phyloP scores from a whole-genome alignment of 768 basidiomycete genomes.

The Calocybe cyanea region DNA sequence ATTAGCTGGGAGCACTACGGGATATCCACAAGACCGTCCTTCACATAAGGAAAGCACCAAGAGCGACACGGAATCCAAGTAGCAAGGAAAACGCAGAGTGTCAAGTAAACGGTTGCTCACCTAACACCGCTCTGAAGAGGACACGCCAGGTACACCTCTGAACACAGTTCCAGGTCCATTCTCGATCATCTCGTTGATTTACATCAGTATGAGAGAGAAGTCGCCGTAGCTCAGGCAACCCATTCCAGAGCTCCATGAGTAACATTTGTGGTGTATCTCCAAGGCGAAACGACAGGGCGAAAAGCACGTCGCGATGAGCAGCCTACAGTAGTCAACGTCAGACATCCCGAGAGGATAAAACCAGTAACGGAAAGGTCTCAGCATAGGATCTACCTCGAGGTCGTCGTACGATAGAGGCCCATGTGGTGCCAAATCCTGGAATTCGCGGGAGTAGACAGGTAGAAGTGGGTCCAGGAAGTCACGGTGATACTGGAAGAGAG shows the following conservation, averaged over 20 bases:
- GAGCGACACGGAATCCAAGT: background rate
- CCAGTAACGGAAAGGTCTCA: background rate
- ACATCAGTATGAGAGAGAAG: slow-evolving; percentile 21
- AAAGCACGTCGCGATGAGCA: slow-evolving; percentile 54
- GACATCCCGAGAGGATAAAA: background rate
- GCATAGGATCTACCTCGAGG: slow-evolving; percentile 43
- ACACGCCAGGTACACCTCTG: slow-evolving; percentile 46
- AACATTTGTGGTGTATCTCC: slow-evolving; percentile 53
- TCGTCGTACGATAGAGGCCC: slow-evolving; percentile 35
- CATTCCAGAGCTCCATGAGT: slow-evolving; percentile 56
- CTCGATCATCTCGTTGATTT: slow-evolving; percentile 15
- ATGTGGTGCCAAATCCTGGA: slow-evolving; percentile 47
- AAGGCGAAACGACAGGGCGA: slow-evolving; percentile 41
- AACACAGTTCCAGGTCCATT: slow-evolving; percentile 43
- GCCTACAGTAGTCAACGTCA: slow-evolving; percentile 26
- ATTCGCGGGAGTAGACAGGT: slow-evolving; percentile 50
- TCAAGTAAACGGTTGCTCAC: slow-evolving; percentile 25
- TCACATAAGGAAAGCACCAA: background rate
- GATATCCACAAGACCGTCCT: background rate
- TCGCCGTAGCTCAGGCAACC: slow-evolving; percentile 46
- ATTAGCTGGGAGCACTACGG: background rate
- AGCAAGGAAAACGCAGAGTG: background rate
- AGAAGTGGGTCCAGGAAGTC: slow-evolving; percentile 56
- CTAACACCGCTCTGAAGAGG: slow-evolving; percentile 39
- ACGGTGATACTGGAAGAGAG: slow-evolving; percentile 48